Base-by-base conservation (phyloP, 2,329 filamentous ascomycete genomes). In the Hypoxylon sp. region DNA sequence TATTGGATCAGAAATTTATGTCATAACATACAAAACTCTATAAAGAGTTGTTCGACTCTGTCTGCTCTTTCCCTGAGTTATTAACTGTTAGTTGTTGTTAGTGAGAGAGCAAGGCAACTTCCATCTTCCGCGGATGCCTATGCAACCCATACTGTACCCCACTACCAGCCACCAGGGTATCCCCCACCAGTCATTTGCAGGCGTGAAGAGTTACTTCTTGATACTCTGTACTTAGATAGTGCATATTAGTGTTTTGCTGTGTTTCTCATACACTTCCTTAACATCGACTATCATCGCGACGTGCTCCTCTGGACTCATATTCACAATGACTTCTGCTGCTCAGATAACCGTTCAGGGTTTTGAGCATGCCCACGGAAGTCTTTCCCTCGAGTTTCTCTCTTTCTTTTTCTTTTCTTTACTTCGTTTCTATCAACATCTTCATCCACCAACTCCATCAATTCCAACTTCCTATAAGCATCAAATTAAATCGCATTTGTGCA, bases 151-250 rank as follows among this genome's bases (percentile, higher is more conserved):
- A 26, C 37, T 13, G 12, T 31, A 46, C 35, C 41, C 30, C 36
- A 29, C 51, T 11, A 23, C 43, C 31, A 54, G 54, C 48, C 42
- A 40, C 55, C 55, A 37, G 20, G 32, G 16, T 12, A 11, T 29
- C 45, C 45, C 52, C 59, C 44, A 43, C 46, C 35, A 29, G 26
- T n/a, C 20, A 27, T 45, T 37, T 23, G n/a, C 11, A 32, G 12
- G 15, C 30, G 27, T 52, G 45, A 40, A 49, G 11, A 32, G 17
- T 21, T 49, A 45, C 45, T 15, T 36, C 16, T 38, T 15, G 20
- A 26, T 46, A 32, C 65, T 64, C 63, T 13, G 19, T 34, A 62
- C 56, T 57, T 55, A 60, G 66, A 65, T 69, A 53, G 44, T 38
- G 31, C 7, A 21, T 62, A 49, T 57, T 64, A 59, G 43, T 48